phyloP scores from a whole-genome alignment of 176 grass and related monocot species.

The Sorghum bicolor region DNA sequence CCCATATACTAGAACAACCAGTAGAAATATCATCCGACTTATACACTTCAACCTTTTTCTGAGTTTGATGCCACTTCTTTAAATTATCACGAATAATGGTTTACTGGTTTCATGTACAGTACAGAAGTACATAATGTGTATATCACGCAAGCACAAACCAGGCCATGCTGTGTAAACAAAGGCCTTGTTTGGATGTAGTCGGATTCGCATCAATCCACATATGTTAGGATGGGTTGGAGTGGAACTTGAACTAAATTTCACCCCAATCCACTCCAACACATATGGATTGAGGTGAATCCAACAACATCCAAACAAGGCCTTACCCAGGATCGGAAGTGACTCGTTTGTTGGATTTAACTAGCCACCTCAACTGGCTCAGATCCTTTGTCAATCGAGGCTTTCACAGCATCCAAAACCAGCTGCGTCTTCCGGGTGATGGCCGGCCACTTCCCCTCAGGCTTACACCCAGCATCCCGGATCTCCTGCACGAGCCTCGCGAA shows the following conservation, averaged over 20 bases:
- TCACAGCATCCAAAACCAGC: slow-evolving; percentile 68
- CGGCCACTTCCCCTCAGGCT: slow-evolving; percentile 69
- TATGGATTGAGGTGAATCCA: too few relatives aligned
- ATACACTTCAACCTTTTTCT: neutral
- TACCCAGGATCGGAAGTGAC: too few relatives aligned
- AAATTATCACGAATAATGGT: neutral
- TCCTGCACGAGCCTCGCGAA: slow-evolving; percentile 50
- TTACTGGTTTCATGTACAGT: neutral
- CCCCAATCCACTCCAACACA: too few relatives aligned
- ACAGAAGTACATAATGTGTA: too few relatives aligned
- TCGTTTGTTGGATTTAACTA: slow-evolving; percentile 6
- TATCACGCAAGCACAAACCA: too few relatives aligned
- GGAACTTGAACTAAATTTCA: too few relatives aligned
- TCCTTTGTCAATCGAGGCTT: slow-evolving; percentile 48
- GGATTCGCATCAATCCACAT: too few relatives aligned
- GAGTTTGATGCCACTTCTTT: neutral
- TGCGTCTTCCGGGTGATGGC: slow-evolving; percentile 69
- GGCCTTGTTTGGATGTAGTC: too few relatives aligned
- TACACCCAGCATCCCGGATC: slow-evolving; percentile 51
- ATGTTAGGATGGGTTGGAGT: too few relatives aligned
- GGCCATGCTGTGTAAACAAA: too few relatives aligned
- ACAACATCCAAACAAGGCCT: too few relatives aligned
- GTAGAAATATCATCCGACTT: neutral
- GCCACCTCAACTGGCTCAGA: slow-evolving; percentile 47
- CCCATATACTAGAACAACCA: neutral